These are phyloP conservation scores for Xylariaceae sp. DNA, from an alignment of 2,329 filamentous ascomycete genomes.

Conservation along the genomic window DNA sequence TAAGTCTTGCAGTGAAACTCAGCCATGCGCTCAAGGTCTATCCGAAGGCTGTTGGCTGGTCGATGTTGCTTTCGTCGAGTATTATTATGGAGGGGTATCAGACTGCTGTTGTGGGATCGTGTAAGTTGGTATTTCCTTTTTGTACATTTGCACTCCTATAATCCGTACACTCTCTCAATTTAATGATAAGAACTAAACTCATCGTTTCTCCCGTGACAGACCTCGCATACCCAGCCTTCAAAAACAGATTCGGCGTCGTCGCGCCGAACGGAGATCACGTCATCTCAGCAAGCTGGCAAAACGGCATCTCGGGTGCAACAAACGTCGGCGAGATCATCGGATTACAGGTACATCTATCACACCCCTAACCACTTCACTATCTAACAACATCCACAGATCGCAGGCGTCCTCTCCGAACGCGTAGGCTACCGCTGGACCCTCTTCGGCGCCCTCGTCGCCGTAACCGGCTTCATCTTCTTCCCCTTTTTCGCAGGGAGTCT, in stretches of 20 bases:
- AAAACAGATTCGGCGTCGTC: constrained; percentile 32
- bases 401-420: constrained; percentile 39
- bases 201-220: constrained; percentile 21
- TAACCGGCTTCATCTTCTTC: constrained; percentile 39
- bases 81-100: constrained; percentile 36
- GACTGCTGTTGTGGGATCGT: constrained; percentile 29
- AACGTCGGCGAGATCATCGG: constrained; percentile 44
- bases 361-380: background rate
- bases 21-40: constrained; percentile 39
- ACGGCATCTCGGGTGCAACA: constrained; percentile 41
- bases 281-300: constrained; percentile 43
- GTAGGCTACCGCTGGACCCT: constrained; percentile 39
- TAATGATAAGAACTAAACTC: background rate
- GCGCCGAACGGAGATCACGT: constrained; percentile 35
- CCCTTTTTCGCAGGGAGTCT: constrained; percentile 37
- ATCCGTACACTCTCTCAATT: background rate
- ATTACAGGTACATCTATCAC: constrained; percentile 29
- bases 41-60: constrained; percentile 40
- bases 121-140: constrained; percentile 18
- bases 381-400: constrained; percentile 27
- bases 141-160: no score
- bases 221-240: constrained; percentile 37
- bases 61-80: constrained; percentile 38
- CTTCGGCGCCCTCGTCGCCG: constrained; percentile 33
- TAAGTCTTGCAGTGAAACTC: constrained; percentile 29